phyloP scores from a whole-genome alignment of 352 stramenopile species.

The Peronospora destructor region DNA sequence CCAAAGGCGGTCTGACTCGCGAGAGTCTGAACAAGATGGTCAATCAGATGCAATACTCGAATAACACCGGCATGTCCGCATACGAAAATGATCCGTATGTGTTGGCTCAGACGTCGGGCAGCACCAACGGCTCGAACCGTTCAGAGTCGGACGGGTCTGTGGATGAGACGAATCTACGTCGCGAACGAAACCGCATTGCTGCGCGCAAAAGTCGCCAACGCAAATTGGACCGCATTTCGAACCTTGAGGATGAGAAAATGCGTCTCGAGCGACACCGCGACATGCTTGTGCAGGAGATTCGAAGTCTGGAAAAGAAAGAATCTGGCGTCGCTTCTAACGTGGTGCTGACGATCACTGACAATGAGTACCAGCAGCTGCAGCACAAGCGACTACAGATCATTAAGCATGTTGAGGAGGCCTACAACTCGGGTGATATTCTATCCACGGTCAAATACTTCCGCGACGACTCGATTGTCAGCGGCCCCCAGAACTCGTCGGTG shows the following conservation, averaged over 20 bases:
- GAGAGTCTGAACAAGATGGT: constrained; percentile 54
- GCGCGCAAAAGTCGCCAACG: constrained; percentile 76
- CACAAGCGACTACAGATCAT: constrained; percentile 73
- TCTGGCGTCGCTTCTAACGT: constrained; percentile 32
- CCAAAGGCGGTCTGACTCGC: constrained; percentile 34
- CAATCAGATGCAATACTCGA: constrained; percentile 45
- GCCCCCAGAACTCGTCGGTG: constrained; percentile 79
- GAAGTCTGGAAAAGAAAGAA: constrained; percentile 76
- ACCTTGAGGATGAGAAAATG: constrained; percentile 84
- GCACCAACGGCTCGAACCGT: constrained; percentile 58
- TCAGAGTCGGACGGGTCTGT: constrained; percentile 64
- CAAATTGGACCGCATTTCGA: constrained; percentile 83
- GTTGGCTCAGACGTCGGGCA: constrained; percentile 30
- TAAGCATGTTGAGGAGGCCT: constrained; percentile 69
- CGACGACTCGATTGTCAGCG: constrained; percentile 85
- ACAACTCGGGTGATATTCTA: constrained; percentile 74
- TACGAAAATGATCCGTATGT: constrained; percentile 69
- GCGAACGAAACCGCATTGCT: constrained; percentile 81
- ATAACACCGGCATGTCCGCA: constrained; percentile 29
- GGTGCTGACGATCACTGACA: constrained; percentile 70
- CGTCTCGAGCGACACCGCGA: constrained; percentile 81
- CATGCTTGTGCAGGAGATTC: constrained; percentile 82
- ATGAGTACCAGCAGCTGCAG: constrained; percentile 73
- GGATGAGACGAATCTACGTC: constrained; percentile 72
- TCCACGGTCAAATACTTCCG: constrained; percentile 74